Conservation (phyloP, 495 filamentous ascomycete species). For the Lindgomyces ingoldianus region DNA sequence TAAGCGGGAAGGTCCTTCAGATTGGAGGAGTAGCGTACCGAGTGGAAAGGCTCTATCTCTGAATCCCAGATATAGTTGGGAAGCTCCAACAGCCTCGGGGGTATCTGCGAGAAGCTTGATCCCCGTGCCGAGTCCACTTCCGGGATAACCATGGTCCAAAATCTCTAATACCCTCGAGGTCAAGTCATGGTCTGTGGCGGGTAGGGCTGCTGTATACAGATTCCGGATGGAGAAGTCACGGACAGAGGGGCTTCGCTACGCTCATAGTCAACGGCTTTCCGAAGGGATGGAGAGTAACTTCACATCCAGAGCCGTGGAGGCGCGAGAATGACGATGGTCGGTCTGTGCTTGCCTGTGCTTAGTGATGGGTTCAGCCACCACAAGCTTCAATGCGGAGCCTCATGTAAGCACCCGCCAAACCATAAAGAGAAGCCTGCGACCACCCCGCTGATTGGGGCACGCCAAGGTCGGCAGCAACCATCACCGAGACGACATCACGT, state of each 20-base stretch:
- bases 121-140: slow-evolving; percentile 2
- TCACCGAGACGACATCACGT: not conserved
- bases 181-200: slow-evolving; percentile 14
- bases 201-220: not conserved
- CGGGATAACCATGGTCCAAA: slow-evolving; percentile 17
- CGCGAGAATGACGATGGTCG: too few relatives aligned
- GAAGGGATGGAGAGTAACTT: too few relatives aligned
- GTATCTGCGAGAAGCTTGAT: slow-evolving; percentile 26
- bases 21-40: slow-evolving; percentile 5
- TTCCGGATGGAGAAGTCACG: not conserved
- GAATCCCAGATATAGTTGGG: slow-evolving; percentile 37
- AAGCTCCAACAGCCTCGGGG: slow-evolving; percentile 33
- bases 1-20: not conserved
- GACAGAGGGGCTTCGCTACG: not conserved
- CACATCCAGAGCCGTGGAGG: too few relatives aligned
- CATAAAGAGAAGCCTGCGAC: not conserved
- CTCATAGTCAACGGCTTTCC: slow-evolving; percentile 8
- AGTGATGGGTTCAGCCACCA: too few relatives aligned
- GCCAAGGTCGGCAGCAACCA: not conserved
- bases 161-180: slow-evolving; percentile 4
- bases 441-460: not conserved
- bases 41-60: slow-evolving; percentile 37
- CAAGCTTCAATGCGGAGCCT: too few relatives aligned
- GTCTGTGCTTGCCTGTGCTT: too few relatives aligned
- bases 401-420: not conserved